These are phyloP conservation scores for Phytomonas francai DNA, from an alignment of 208 protist genomes.

Conservation along the genomic window DNA sequence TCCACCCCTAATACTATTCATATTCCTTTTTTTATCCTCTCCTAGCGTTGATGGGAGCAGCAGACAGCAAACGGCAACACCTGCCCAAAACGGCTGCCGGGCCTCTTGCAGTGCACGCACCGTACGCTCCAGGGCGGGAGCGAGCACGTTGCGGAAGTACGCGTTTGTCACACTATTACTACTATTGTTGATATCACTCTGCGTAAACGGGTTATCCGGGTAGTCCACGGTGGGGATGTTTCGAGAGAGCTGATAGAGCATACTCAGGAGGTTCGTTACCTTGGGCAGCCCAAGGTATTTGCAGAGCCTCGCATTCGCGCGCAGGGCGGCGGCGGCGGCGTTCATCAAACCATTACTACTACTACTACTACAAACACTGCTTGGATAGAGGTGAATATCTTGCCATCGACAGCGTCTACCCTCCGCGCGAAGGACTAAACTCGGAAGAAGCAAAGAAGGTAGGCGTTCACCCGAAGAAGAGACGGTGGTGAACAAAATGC, in stretches of 20 bases:
- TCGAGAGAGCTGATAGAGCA: slow-evolving; percentile 26
- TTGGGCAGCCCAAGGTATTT: slow-evolving; percentile 20
- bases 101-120: slow-evolving; percentile 18
- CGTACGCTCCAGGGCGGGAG: slow-evolving; percentile 17
- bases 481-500: slow-evolving; percentile 2
- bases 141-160: slow-evolving; percentile 15
- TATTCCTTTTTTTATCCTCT: slow-evolving; percentile 8
- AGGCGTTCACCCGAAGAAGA: slow-evolving; percentile 14
- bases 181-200: too few species aligned
- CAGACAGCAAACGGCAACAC: slow-evolving; percentile 45
- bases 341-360: background rate
- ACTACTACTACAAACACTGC: slow-evolving; percentile 1
- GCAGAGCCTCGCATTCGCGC: slow-evolving; percentile 31
- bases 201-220: too few species aligned
- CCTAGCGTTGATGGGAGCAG: slow-evolving; percentile 38
- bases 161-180: too few species aligned
- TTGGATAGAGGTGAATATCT: slow-evolving; percentile 19
- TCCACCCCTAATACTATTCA: slow-evolving; percentile 6
- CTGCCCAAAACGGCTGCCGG: slow-evolving; percentile 58
- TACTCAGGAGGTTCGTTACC: slow-evolving; percentile 23
- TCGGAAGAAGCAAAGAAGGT: slow-evolving; percentile 18
- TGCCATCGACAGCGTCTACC: slow-evolving; percentile 28
- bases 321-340: slow-evolving; percentile 20
- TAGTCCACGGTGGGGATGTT: slow-evolving; percentile 13
- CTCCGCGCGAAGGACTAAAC: slow-evolving; percentile 19